A percentile compares a stretch with the other conserved stretches of the same genome.
phyloP scores from a whole-genome alignment of 2,329 filamentous ascomycete species.

The Teratosphaeria epicoccoides region DNA sequence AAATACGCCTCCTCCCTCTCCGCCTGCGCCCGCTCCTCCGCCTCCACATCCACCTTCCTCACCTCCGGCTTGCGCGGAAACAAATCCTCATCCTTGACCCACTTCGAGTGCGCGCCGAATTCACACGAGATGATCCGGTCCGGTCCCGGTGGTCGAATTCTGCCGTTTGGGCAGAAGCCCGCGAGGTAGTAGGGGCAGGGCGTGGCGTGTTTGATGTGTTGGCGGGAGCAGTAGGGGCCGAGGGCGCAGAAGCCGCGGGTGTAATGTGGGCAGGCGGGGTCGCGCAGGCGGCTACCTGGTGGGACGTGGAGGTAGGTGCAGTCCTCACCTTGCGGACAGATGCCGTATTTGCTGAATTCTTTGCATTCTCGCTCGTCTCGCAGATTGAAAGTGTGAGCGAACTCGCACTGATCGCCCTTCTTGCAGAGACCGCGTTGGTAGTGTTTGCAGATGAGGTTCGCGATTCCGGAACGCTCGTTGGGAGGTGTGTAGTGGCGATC shows the following conservation, averaged over 20 bases:
- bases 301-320: constrained; percentile 50
- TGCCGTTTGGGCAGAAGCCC: constrained; percentile 84
- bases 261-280: constrained; percentile 71
- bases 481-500: constrained; percentile 61
- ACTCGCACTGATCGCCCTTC: constrained; percentile 94
- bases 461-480: constrained; percentile 28
- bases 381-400: constrained; percentile 96
- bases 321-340: constrained; percentile 94
- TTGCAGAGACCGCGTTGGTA: constrained; percentile 96
- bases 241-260: constrained; percentile 90
- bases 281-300: constrained; percentile 49
- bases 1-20: constrained; percentile 43
- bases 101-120: constrained; percentile 72
- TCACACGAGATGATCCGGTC: constrained; percentile 49
- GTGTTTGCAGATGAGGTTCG: constrained; percentile 87
- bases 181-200: constrained; percentile 80
- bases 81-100: constrained; percentile 56
- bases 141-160: constrained; percentile 23
- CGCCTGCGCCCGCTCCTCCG: constrained; percentile 53
- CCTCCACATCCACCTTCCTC: constrained; percentile 59
- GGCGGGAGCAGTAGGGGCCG: constrained; percentile 75
- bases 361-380: constrained; percentile 98
- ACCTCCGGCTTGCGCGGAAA: constrained; percentile 43
- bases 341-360: constrained; percentile 85
- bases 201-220: constrained; percentile 65